phyloP scores from a whole-genome alignment of 768 basidiomycete species.

The Lentinula raphanica region DNA sequence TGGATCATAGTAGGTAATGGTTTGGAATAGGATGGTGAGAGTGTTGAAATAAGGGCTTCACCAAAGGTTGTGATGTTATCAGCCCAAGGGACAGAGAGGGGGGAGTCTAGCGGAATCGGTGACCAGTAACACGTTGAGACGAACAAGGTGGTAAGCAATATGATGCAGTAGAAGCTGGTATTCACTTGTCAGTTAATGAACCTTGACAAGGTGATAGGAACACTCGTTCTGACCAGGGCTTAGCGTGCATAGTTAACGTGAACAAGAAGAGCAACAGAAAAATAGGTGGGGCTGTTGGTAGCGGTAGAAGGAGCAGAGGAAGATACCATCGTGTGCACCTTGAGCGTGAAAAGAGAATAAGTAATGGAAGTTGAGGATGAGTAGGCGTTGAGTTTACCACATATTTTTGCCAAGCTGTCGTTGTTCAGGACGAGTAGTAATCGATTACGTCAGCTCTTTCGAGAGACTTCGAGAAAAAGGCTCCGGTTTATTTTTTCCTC shows the following conservation, averaged over 20 bases:
- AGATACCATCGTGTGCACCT: conserved; percentile 89
- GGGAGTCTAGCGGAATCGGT: conserved; percentile 61
- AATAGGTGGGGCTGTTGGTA: conserved; percentile 77
- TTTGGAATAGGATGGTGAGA: conserved; percentile 32
- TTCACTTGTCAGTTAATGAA: not conserved
- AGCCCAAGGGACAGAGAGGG: conserved; percentile 62
- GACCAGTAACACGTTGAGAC: conserved; percentile 89
- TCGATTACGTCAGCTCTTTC: conserved; percentile 6
- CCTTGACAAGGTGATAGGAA: not conserved
- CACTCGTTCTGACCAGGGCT: conserved; percentile 62
- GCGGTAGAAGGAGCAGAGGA: conserved; percentile 67
- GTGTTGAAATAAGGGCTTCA: conserved; percentile 53
- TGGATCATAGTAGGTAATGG: conserved; percentile 55
- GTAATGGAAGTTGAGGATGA: not conserved
- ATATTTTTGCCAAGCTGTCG: not conserved
- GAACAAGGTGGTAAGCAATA: conserved; percentile 77
- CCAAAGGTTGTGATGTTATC: conserved; percentile 69
- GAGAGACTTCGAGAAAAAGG: conserved; percentile 35
- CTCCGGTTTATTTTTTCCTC: conserved; percentile 11
- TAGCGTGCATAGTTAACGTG: conserved; percentile 73
- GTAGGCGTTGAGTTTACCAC: not conserved
- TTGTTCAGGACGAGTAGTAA: not conserved
- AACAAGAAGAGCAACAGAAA: conserved; percentile 75
- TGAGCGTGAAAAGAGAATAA: not conserved
- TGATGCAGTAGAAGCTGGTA: conserved; percentile 79